Evolutionary conservation across 140 eudicot genomes (phyloP).

Genomic region (Cichorium intybus): DNA sequence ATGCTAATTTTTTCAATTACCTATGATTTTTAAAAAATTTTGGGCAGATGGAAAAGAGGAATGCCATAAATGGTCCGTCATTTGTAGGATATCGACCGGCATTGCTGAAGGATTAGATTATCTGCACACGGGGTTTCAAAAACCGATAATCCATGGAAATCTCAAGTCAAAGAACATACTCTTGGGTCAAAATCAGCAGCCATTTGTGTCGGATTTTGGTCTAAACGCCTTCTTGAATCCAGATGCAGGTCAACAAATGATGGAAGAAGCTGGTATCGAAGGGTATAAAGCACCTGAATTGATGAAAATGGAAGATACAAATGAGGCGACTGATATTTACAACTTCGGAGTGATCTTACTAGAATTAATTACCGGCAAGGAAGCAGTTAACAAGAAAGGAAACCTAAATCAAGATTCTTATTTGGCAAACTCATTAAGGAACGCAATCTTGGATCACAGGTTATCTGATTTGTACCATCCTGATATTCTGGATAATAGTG

Average conservation of each 20-base stretch:
- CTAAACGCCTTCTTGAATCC: conserved; percentile 63
- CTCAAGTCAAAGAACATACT: conserved; percentile 76
- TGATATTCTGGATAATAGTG: conserved; percentile 41
- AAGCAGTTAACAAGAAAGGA: conserved; percentile 42
- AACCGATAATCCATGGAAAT: conserved; percentile 86
- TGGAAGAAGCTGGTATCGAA: conserved; percentile 57
- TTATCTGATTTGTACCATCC: conserved; percentile 49
- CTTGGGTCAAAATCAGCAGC: conserved; percentile 52
- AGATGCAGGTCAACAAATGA: conserved; percentile 69
- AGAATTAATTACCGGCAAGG: conserved; percentile 65
- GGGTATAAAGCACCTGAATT: conserved; percentile 95
- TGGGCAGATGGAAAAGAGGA: conserved; percentile 57
- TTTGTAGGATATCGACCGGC: conserved; percentile 58
- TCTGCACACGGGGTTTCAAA: conserved; percentile 63
- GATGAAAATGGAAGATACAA: conserved; percentile 57
- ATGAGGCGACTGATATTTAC: conserved; percentile 67
- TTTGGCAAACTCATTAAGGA: conserved; percentile 46
- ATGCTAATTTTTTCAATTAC: background rate
- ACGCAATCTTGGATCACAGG: conserved; percentile 54
- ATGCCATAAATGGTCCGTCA: conserved; percentile 65
- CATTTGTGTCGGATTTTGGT: conserved; percentile 78
- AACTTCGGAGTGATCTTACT: conserved; percentile 72
- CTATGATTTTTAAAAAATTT: background rate
- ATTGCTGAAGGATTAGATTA: conserved; percentile 62
- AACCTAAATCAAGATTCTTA: conserved; percentile 46